Percentiles rank a stretch among this genome's conserved stretches.
Evolutionary conservation across 2,329 filamentous ascomycete species (phyloP).

Genomic region (Daldinia eschscholtzii): DNA sequence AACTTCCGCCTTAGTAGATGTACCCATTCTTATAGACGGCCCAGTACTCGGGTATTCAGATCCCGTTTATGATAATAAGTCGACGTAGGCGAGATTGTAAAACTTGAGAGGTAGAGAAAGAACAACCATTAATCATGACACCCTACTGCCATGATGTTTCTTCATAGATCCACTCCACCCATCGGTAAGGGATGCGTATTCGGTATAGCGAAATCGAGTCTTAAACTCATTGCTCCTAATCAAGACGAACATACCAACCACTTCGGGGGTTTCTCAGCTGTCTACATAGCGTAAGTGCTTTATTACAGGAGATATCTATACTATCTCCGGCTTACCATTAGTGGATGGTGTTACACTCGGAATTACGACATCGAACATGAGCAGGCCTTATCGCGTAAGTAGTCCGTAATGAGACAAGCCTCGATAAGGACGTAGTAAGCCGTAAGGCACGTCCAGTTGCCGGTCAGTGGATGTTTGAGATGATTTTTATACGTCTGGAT

Average conservation of each 20-base stretch:
- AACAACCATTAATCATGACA: neutral
- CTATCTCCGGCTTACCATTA: slow-evolving; percentile 17
- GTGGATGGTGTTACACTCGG: slow-evolving; percentile 33
- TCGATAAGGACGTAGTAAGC: slow-evolving; percentile 6
- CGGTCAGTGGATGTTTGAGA: neutral
- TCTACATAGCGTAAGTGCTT: neutral
- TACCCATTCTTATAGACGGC: neutral
- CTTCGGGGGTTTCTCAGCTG: neutral
- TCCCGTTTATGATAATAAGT: too few relatives aligned
- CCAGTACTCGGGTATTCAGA: neutral
- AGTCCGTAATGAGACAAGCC: neutral
- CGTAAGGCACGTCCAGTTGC: neutral
- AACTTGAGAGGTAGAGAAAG: neutral
- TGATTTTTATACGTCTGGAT: neutral
- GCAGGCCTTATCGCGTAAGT: slow-evolving; percentile 30
- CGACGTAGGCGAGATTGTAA: neutral
- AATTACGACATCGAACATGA: slow-evolving; percentile 31
- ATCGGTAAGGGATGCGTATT: neutral
- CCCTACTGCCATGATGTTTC: neutral
- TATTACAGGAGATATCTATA: neutral
- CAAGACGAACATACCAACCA: neutral
- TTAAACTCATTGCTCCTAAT: neutral
- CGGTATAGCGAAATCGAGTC: slow-evolving; percentile 3
- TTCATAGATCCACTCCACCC: neutral
- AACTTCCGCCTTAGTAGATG: neutral